Base-by-base conservation (phyloP, 179 eudicot genomes). In the Patellifolia procumbens region DNA sequence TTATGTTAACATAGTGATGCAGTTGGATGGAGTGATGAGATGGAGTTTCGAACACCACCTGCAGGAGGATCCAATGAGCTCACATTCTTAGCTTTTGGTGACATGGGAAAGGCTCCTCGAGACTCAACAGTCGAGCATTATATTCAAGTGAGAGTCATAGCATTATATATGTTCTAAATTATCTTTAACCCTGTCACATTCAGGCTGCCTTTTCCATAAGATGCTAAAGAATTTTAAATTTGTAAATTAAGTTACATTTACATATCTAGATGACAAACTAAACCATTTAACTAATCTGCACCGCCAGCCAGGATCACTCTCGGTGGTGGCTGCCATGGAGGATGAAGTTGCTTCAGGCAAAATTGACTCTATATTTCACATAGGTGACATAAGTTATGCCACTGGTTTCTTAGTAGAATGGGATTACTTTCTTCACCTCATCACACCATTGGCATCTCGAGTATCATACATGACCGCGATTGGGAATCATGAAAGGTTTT, bases 401-500 rank as follows among this genome's bases (percentile, higher is more conserved):
- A 92, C 97, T 0, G 97, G 96, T 0, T 92, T 92, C 79, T 75
- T 92, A 29, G 95, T 83, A 0, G 97, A 92, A 66, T 92, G 96
- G 97, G 93, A 92, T 65, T 92, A 80, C 79, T 92, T 92, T 78
- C 90, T 92, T 28, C 85, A 86, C 72, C 89, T 81, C 17, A 90
- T 92, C 74, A 82, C 49, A 42, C 93, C 91, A 1, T 59, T 88
- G 13, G 95, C 92, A 58, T 84, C 89, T 67, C 80, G 49, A 59
- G 77, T 90, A 65, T 76, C 97, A 28, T 92, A 90, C 86, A 90
- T 92, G 97, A 89, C 97, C 0, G 91, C 93, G 0, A 91, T 92
- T 52, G 95, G 97, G 31, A 92, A 92, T 83, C 97, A 90, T 61
- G 97, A 92, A 76, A 89, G 97, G 94, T 91, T n/a, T n/a, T n/a